Conservation (phyloP, 257 asterid species). For the Solanum lycopersicoides region DNA sequence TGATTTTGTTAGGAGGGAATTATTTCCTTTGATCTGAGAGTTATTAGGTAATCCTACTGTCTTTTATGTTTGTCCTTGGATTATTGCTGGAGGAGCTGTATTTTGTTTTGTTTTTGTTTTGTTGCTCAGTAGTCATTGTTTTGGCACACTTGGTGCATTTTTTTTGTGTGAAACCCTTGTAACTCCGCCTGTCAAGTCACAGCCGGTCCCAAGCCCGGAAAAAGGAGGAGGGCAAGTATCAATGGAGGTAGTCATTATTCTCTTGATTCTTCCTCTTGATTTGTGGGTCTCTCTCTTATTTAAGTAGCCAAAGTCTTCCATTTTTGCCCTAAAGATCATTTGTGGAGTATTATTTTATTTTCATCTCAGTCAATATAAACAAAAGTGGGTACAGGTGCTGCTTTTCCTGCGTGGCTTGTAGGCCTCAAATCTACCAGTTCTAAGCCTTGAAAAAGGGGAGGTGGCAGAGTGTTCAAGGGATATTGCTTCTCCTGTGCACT, state of each 20-base stretch:
- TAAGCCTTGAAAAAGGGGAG: background rate
- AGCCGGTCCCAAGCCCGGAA: background rate
- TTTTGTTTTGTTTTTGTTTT: background rate
- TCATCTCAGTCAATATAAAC: background rate
- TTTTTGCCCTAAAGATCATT: background rate
- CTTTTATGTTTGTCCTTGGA: background rate
- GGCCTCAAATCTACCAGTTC: background rate
- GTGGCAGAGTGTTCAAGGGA: background rate
- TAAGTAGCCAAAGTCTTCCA: background rate
- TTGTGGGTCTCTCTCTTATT: background rate
- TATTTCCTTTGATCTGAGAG: background rate
- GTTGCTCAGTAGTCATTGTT: background rate
- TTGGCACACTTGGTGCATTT: background rate
- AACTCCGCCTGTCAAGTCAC: background rate
- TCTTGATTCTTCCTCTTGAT: background rate
- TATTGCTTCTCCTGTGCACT: background rate
- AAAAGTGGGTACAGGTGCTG: background rate
- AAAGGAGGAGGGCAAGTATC: background rate
- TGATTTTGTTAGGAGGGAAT: background rate
- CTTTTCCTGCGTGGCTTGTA: background rate
- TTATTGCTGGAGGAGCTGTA: background rate
- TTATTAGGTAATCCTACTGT: background rate
- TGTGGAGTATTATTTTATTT: background rate
- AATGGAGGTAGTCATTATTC: background rate
- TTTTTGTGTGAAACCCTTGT: background rate